Evolutionary conservation across 305 asterid species (phyloP).

Genomic region (Fraxinus latifolia): DNA sequence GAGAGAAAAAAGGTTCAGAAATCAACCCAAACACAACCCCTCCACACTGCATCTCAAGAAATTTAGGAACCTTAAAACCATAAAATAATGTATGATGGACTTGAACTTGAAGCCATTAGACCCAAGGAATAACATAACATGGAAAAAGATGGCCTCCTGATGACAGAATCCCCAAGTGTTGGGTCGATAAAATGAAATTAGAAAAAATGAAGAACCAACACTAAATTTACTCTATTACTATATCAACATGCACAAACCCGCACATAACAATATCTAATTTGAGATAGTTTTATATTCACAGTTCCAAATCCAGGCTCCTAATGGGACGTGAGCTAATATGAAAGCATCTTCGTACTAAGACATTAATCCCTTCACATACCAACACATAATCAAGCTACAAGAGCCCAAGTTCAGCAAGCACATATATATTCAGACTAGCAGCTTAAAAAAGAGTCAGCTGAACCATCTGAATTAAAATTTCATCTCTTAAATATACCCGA

Average conservation of each 20-base stretch:
- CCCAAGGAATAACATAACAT: not conserved
- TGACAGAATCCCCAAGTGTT: not conserved
- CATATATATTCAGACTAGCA: not conserved
- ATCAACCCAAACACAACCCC: not conserved
- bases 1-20: not conserved
- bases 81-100: not conserved
- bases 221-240: not conserved
- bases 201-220: not conserved
- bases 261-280: not conserved
- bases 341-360: not conserved
- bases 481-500: not conserved
- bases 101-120: constrained; percentile 5
- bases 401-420: not conserved
- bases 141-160: not conserved
- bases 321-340: not conserved
- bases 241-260: not conserved
- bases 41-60: not conserved
- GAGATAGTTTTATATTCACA: not conserved
- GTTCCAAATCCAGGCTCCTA: not conserved
- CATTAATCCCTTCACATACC: not conserved
- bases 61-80: not conserved
- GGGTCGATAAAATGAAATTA: not conserved
- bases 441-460: not conserved
- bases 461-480: not conserved
- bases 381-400: not conserved